Base-by-base conservation (phyloP, 768 basidiomycete genomes). In the Trametes sanguinea region DNA sequence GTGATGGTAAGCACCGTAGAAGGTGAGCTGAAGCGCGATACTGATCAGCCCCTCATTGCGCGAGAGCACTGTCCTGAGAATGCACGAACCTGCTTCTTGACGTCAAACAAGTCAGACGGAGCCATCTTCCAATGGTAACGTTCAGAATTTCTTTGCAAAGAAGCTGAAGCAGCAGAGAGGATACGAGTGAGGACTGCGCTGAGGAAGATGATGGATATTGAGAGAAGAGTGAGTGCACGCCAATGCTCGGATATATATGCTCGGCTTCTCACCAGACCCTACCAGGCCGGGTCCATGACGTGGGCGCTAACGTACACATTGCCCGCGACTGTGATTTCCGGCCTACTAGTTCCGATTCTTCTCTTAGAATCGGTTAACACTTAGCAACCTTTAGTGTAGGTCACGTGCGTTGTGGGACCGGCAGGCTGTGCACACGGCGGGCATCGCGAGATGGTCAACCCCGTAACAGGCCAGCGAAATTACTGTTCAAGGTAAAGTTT, bases 1-100 rank as follows among this genome's bases (percentile, higher is more conserved):
- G 14, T 85, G 80, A 74, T 97, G 95, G 76, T 97, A 97, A 53
- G 94, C 88, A 17, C 93, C 94, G 73, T 98, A 98, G 80, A 96
- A 96, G 29, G 88, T 80, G 70, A 98, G 82, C 94, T 97, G 63
- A 54, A 32, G 50, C 35, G 22, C 10, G 32, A 29, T 10, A 50
- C 30, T n/a, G 13, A 30, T 50, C 14, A 50, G 17, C 27, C 29
- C 1, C 11, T 8, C 13, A 6, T 9, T 32, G 2, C 30, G 48
- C 30, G 9, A 29, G 11, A 32, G 29, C 22, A 22, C 1, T 13
- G 37, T 27, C 33, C 35, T 37, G 14, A 10, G 35, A 6, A 33
- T 27, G 4, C 10, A 71, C 74, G 6, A 64, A 87, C 90, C 79
- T 92, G 90, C 43, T 86, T 83, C 65, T 88, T 79, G 57, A 92